These are phyloP conservation scores for Ogataea nitratoaversa DNA, from an alignment of 805 yeast species.

Conservation along the genomic window DNA sequence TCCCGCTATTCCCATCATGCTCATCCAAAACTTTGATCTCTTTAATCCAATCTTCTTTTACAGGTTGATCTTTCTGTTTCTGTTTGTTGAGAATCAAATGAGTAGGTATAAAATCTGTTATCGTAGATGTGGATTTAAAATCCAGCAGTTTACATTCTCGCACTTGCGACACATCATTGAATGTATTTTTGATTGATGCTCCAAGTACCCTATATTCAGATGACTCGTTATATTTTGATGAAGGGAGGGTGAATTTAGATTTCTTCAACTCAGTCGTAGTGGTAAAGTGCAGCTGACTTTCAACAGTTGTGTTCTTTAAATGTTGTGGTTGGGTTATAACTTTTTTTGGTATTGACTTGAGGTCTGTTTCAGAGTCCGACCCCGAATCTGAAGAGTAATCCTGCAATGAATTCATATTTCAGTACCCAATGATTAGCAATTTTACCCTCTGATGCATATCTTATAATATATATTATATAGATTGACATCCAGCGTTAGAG, in stretches of 20 bases:
- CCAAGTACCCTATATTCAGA: slow-evolving; percentile 16
- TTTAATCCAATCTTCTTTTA: neutral
- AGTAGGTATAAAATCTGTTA: slow-evolving; percentile 19
- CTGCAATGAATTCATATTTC: slow-evolving; percentile 10
- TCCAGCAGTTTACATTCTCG: slow-evolving; percentile 4
- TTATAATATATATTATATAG: too few relatives aligned
- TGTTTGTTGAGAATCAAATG: slow-evolving; percentile 3
- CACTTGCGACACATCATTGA: slow-evolving; percentile 18
- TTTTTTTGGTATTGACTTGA: neutral
- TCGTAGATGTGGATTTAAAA: slow-evolving; percentile 7
- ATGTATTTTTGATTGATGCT: slow-evolving; percentile 20
- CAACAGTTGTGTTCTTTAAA: too few relatives aligned
- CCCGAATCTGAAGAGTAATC: slow-evolving; percentile 19
- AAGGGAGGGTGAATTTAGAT: neutral
- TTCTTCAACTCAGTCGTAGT: neutral
- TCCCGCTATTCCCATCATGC: neutral
- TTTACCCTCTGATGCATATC: too few relatives aligned
- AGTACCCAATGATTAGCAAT: too few relatives aligned
- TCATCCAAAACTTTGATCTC: neutral
- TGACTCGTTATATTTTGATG: neutral
- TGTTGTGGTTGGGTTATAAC: neutral
- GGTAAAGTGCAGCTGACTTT: too few relatives aligned
- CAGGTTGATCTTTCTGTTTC: neutral
- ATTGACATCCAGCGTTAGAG: too few relatives aligned
- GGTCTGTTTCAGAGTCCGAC: slow-evolving; percentile 3